phyloP scores from a whole-genome alignment of 495 filamentous ascomycete species.

The Aeminium ludgeri region DNA sequence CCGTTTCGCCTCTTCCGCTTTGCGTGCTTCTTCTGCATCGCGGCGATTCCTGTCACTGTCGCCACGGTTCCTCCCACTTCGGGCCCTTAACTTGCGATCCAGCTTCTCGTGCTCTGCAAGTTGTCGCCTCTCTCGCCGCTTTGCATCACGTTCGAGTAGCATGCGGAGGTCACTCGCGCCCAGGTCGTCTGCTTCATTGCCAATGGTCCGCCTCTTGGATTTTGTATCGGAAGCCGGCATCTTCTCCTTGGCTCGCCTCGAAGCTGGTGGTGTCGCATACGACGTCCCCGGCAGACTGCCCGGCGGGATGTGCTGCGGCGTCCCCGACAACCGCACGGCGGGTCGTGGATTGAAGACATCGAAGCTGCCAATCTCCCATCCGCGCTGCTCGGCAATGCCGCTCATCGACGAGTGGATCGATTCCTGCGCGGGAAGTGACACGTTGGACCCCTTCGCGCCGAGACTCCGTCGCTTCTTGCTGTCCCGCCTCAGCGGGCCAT shows the following conservation, averaged over 20 bases:
- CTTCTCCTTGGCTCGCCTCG: conserved; percentile 9
- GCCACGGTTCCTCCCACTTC: conserved; percentile 46
- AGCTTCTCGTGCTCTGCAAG: conserved; percentile 53
- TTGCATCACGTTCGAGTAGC: conserved; percentile 68
- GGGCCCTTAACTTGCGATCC: conserved; percentile 48
- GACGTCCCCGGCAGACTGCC: conserved; percentile 11
- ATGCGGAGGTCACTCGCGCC: conserved; percentile 65
- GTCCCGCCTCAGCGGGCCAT: conserved; percentile 42
- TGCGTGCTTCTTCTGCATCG: conserved; percentile 21
- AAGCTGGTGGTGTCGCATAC: not conserved
- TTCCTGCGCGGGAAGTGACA: conserved; percentile 53
- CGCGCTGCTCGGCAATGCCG: conserved; percentile 47
- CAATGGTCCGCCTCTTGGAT: conserved; percentile 51
- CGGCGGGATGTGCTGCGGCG: conserved; percentile 32
- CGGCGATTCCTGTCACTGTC: conserved; percentile 20
- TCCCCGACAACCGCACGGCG: conserved; percentile 53
- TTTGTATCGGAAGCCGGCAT: conserved; percentile 43
- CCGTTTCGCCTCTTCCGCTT: conserved; percentile 12
- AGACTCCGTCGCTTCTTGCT: conserved; percentile 43
- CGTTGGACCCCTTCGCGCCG: conserved; percentile 49
- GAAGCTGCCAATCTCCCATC: conserved; percentile 58
- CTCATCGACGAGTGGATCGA: conserved; percentile 61
- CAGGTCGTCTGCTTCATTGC: conserved; percentile 65
- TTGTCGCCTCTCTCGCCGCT: conserved; percentile 56
- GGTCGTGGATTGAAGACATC: conserved; percentile 65